Base-by-base conservation (phyloP, 805 yeast genomes). In the Yarrowia bubula region DNA sequence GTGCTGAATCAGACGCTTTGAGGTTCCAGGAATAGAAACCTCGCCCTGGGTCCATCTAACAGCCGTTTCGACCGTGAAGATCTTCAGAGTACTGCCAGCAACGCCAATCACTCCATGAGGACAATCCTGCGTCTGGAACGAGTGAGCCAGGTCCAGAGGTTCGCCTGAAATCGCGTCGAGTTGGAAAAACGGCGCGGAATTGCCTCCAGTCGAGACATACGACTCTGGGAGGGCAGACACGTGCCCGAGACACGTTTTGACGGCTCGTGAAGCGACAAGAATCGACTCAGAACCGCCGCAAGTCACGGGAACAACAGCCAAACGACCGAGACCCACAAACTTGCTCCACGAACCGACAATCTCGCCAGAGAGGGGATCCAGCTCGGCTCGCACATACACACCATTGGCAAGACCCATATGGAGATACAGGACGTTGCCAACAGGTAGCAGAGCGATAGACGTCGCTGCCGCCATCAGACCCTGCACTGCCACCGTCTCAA, bases 381-480 rank as follows among this genome's bases (percentile, higher is more conserved):
- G 69, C 6, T 77, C 75, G 0, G 90, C 83, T 15, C 87, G 78
- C 1, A 86, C 86, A 75, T 88, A 90, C 1, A 92, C 84, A 18
- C 98, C 98, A 73, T 86, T 90, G n/a, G 77, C 81, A 79, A 92
- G 80, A 1, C 98, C 98, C 58, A 91, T 82, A 74, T 92, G 96
- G 10, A 89, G 80, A 66, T 77, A 80, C 3, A 77, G 67, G 55
- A 80, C 73, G 6, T 77, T 73, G 1, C 76, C 70, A 4, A 83
- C 80, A 1, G 80, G 75, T 8, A 43, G 35, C 35, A 58, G 22
- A 1, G 43, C 51, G 22, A 58, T 6, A 10, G 35, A 18, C 4
- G 51, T 17, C 0, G 64, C 64, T 1, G 11, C 14, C 8, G 91
- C 83, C 43, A 86, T 81, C 22, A 92, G 73, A 1, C 85, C 87